Percentiles rank a stretch among this genome's conserved stretches.
Conservation (phyloP, 1,139 yeast genomes). For the Protomyces arabidopsidicola region DNA sequence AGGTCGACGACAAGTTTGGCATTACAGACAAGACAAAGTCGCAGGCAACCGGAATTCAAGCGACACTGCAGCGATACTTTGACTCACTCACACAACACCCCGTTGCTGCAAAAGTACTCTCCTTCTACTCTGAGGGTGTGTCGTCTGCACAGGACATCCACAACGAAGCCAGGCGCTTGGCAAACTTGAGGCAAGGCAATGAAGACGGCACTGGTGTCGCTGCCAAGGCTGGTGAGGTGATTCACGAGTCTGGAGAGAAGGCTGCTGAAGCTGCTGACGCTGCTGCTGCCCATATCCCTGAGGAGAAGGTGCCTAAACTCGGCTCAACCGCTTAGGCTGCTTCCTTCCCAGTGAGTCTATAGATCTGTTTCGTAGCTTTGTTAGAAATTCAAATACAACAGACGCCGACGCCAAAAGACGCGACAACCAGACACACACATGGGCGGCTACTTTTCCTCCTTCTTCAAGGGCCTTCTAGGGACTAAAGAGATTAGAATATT, state of each 20-base stretch:
- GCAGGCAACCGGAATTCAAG: constrained; percentile 35
- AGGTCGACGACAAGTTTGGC: constrained; percentile 53
- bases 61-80: constrained; percentile 47
- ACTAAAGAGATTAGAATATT: constrained; percentile 87
- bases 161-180: constrained; percentile 66
- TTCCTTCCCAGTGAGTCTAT: too few relatives aligned
- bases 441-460: constrained; percentile 79
- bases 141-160: constrained; percentile 62
- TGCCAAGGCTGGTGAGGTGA: constrained; percentile 12
- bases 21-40: constrained; percentile 50
- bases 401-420: not conserved
- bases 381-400: not conserved
- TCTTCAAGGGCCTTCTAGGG: constrained; percentile 86
- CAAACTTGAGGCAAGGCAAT: constrained; percentile 47
- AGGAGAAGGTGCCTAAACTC: constrained; percentile 18
- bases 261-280: not conserved
- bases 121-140: constrained; percentile 51
- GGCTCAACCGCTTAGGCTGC: constrained; percentile 9
- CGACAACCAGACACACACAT: not conserved
- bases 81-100: constrained; percentile 47
- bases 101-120: constrained; percentile 51
- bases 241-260: constrained; percentile 12
- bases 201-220: constrained; percentile 35
- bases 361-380: not conserved
- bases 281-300: constrained; percentile 5